Evolutionary conservation across 2,329 filamentous ascomycete genomes (phyloP), one percentile per base, ranked within the genome.

Genomic region (Fusarium sp.): DNA sequence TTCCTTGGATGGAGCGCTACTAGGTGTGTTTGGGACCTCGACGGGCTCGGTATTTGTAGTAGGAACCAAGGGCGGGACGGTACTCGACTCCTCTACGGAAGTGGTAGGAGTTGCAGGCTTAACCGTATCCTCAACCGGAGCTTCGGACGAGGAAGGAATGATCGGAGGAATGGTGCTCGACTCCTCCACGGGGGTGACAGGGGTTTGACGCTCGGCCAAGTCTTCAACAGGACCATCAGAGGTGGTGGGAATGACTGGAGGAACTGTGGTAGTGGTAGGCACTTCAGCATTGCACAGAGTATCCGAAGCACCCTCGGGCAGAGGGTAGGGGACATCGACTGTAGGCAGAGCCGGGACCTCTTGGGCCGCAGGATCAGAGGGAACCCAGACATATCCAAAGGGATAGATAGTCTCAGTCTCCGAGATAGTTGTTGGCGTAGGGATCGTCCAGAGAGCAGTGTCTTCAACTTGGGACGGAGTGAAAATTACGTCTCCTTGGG

Each of bases 331-430:
- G 13, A 42, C 35, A 40, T 59, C 35, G 8, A 59, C 35, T 2
- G 56, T 59, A 6, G 56, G 56, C 6, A 59, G 56, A 59, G 56
- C 50, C 2, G 66, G 66, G 25, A 66, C 57, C 27, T 66, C 63
- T 8, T 61, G 29, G 6, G 29, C 29, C 3, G 47, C 36, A 4
- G 66, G 66, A 20, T 59, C 66, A n/a, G 61, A 62, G 11, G 57
- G 63, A n/a, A 58, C 63, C 66, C 66, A 69, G 6, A 69, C 57
- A 58, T 66, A 69, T 47, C 66, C 66, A 35, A 69, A 69, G 4
- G 66, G 66, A 58, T 69, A 69, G 18, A 69, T 33, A 16, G 63
- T 69, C 36, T 65, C 45, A 13, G 63, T 58, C 25, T 66, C 47
- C 2, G 57, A 66, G 4, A 62, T 62, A 3, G 63, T 50, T 16